Conservation (phyloP, 2,329 filamentous ascomycete species). For the Neopestalotiopsis sp. region DNA sequence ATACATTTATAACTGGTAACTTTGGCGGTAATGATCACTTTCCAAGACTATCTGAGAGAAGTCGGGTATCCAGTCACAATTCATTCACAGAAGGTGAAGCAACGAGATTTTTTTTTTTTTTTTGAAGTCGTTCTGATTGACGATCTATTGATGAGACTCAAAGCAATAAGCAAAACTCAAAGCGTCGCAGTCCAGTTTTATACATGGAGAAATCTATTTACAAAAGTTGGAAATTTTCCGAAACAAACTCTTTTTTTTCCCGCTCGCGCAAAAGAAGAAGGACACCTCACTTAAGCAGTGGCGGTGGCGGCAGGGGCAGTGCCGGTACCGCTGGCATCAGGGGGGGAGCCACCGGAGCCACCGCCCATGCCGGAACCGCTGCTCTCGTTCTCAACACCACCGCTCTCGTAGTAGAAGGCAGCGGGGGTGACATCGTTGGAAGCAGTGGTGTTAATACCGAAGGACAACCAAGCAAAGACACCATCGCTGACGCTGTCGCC, state of each 20-base stretch:
- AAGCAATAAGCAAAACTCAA: not conserved
- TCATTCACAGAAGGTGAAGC: no score
- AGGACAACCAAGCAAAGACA: constrained; percentile 14
- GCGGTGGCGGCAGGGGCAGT: constrained; percentile 4
- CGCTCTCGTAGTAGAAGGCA: constrained; percentile 26
- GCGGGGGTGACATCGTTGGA: constrained; percentile 21
- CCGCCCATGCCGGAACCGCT: constrained; percentile 10
- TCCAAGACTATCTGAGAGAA: no score
- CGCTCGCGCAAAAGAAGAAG: not conserved
- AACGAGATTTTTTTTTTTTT: no score
- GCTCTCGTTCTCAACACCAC: constrained; percentile 22
- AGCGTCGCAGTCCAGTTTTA: not conserved
- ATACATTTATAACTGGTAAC: no score
- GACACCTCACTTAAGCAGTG: constrained; percentile 3
- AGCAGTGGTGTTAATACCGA: constrained; percentile 22
- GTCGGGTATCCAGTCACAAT: no score
- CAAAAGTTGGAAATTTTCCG: not conserved
- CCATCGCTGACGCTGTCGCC: constrained; percentile 12
- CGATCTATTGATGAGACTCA: constrained; percentile 2
- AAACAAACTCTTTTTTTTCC: not conserved
- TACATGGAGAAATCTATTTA: constrained; percentile 9
- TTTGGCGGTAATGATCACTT: no score
- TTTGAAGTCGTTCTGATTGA: not conserved
- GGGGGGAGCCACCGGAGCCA: not conserved
- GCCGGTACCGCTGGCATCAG: constrained; percentile 8